Conservation (phyloP, 2,329 filamentous ascomycete species). For the Fusarium odoratissimum region DNA sequence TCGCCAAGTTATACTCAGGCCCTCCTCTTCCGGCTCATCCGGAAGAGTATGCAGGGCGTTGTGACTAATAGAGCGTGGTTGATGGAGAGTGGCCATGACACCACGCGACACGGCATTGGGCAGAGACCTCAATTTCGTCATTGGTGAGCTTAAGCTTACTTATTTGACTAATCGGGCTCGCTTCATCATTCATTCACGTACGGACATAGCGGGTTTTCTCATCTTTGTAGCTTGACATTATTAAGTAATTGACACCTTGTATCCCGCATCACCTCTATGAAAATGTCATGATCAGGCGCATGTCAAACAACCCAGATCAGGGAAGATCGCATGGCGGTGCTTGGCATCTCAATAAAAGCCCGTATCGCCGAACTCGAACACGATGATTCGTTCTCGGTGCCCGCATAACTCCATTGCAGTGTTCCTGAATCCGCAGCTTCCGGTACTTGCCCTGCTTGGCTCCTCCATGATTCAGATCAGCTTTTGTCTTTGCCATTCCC, state of each 20-base stretch:
- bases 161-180: slow-evolving; percentile 10
- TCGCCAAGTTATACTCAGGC: slow-evolving; percentile 19
- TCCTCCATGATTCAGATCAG: slow-evolving; percentile 1
- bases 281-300: slow-evolving; percentile 14
- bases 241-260: slow-evolving; percentile 16
- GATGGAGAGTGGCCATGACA: slow-evolving; percentile 33
- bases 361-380: slow-evolving; percentile 27
- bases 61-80: slow-evolving; percentile 36
- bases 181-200: not conserved
- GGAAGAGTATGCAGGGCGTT: slow-evolving; percentile 36
- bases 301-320: not conserved
- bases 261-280: not conserved
- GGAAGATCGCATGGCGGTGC: slow-evolving; percentile 8
- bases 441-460: slow-evolving; percentile 19
- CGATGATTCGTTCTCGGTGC: slow-evolving; percentile 23
- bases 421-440: slow-evolving; percentile 32
- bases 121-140: slow-evolving; percentile 22
- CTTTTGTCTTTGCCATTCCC: slow-evolving; percentile 1
- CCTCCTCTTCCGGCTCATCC: slow-evolving; percentile 37
- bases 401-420: slow-evolving; percentile 8
- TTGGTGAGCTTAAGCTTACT: slow-evolving; percentile 18
- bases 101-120: slow-evolving; percentile 37
- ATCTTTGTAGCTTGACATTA: slow-evolving; percentile 12
- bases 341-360: slow-evolving; percentile 27
- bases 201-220: not conserved